Evolutionary conservation across 805 yeast genomes (phyloP), one percentile per base, ranked within the genome.

Genomic region (Grigorovia humatica): DNA sequence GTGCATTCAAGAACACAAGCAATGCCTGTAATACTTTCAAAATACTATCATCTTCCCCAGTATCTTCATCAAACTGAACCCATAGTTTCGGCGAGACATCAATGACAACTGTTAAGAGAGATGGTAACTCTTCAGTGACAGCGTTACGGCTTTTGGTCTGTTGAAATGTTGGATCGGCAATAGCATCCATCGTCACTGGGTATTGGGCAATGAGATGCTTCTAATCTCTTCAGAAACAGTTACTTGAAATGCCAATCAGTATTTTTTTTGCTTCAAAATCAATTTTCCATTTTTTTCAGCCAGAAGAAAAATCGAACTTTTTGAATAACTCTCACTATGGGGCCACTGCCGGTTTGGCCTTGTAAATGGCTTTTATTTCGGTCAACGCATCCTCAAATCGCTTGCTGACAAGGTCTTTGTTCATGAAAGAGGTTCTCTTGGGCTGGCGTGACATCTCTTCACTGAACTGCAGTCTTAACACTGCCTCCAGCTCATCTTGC

Each of bases 1-100:
- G 99, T 1, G 95, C 89, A 66, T 93, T 93, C 49, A 90, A 66
- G 60, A 85, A 82, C 23, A 93, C 88, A 35, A 88, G 67, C 9
- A 90, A 62, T 2, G 90, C 73, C 55, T 84, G 77, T 7, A 85
- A 66, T 8, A 84, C 80, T 44, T 81, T 80, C 54, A 77, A 74
- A 20, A 88, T 66, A 44, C 80, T 62, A n/a, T 76, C 62, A 46
- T 69, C 52, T 53, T 62, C 59, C 50, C 61, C 51, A 40, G 61
- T 57, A 49, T 64, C 59, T 54, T 62, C 41, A 58, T 63, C 55
- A 55, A 60, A 66, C 53, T 72, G 72, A 46, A 75, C 62, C 76
- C 70, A 71, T 50, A 64, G 67, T 35, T 72, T 66, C 0, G 96
- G 89, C 47, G 86, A 81, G 9, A 88, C 73, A 57, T 91, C 98